These are phyloP conservation scores for Fraxinus xanthoxyloides DNA, from an alignment of 305 asterid species.

Conservation along the genomic window DNA sequence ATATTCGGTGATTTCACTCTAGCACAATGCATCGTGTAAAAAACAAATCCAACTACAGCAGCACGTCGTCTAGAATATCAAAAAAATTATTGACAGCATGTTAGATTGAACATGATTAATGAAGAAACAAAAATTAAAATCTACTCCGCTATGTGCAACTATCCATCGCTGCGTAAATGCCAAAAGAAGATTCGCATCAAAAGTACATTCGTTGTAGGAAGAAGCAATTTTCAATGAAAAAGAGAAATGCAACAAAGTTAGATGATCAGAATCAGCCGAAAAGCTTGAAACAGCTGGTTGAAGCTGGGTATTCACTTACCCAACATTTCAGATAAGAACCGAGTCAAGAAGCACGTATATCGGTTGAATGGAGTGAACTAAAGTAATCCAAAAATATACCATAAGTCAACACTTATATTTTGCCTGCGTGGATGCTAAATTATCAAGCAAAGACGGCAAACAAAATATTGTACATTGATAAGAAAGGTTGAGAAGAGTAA, in stretches of 20 bases:
- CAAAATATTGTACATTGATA: not conserved
- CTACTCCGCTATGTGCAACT: not conserved
- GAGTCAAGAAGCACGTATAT: not conserved
- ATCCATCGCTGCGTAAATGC: not conserved
- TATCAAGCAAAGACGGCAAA: not conserved
- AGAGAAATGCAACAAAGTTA: not conserved
- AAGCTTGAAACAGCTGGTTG: slow-evolving; percentile 11
- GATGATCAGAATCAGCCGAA: not conserved
- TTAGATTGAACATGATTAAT: not conserved
- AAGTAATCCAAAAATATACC: not conserved
- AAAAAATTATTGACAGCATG: not conserved
- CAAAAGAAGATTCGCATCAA: not conserved
- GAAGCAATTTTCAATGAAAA: not conserved
- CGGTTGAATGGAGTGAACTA: not conserved
- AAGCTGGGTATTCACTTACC: slow-evolving; percentile 8
- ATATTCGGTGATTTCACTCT: not conserved
- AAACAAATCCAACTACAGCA: not conserved
- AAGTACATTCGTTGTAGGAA: not conserved
- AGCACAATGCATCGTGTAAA: not conserved
- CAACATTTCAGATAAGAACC: slow-evolving; percentile 11
- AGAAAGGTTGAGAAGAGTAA: not conserved
- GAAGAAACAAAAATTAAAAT: not conserved
- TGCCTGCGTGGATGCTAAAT: not conserved
- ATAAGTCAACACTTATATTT: not conserved
- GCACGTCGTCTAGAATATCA: not conserved